phyloP scores from a whole-genome alignment of 176 grass and related monocot species.

The Ensete glaucum region DNA sequence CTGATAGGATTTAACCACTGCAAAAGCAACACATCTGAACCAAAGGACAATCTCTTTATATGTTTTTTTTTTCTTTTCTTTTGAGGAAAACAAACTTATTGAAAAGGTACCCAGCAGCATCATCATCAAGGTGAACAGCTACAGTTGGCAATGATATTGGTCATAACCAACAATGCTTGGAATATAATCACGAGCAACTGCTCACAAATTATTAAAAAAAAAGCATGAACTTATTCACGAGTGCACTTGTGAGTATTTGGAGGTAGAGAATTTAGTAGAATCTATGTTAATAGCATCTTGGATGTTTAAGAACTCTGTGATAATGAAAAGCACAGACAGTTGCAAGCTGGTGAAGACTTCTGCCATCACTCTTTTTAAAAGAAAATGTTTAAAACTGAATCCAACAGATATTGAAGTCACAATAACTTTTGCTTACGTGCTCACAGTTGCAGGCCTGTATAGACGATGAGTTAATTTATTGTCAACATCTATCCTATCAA shows the following conservation, averaged over 20 bases:
- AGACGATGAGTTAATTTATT: slow-evolving; percentile 76
- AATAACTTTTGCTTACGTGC: slow-evolving; percentile 52
- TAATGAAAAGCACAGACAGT: not conserved
- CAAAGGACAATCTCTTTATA: too few relatives aligned
- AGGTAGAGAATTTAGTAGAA: not conserved
- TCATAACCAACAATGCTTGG: too few relatives aligned
- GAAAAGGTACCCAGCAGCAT: too few relatives aligned
- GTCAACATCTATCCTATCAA: slow-evolving; percentile 83
- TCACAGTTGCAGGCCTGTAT: slow-evolving; percentile 91
- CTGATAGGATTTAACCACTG: too few relatives aligned
- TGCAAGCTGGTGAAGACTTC: too few relatives aligned
- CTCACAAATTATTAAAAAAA: too few relatives aligned
- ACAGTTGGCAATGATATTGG: not conserved
- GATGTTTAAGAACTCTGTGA: not conserved
- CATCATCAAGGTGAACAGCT: not conserved
- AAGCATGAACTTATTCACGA: not conserved
- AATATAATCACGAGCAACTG: too few relatives aligned
- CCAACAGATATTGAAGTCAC: not conserved
- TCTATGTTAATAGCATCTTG: too few relatives aligned
- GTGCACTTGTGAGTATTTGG: not conserved
- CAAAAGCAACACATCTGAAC: too few relatives aligned
- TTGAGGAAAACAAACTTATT: too few relatives aligned
- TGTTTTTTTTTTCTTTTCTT: too few relatives aligned
- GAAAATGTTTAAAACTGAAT: not conserved
- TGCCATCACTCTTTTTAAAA: not conserved